These are phyloP conservation scores for Chlamydomonas sp. DNA, from an alignment of 139 green algal genomes.

Conservation along the genomic window DNA sequence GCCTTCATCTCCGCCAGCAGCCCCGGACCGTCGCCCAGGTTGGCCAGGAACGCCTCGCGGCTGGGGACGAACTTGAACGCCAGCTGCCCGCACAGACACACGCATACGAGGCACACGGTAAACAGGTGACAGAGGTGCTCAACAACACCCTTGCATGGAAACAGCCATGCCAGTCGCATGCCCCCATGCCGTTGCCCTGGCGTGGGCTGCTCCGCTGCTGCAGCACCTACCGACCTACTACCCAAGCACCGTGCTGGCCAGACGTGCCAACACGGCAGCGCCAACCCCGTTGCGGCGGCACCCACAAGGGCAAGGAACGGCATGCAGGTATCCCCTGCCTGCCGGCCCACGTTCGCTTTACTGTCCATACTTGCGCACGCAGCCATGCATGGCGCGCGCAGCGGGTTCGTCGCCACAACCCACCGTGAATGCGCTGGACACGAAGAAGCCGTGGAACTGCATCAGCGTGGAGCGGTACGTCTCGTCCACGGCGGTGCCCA, in stretches of 20 bases:
- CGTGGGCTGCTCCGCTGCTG: too few species aligned
- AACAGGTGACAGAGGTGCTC: not conserved
- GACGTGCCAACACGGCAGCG: too few species aligned
- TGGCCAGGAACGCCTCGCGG: constrained; percentile 58
- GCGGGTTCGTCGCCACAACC: not conserved
- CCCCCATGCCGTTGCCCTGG: too few species aligned
- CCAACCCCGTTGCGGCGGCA: too few species aligned
- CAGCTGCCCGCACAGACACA: constrained; percentile 35
- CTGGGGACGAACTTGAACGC: constrained; percentile 65
- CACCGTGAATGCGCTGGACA: constrained; percentile 73
- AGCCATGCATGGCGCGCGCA: not conserved
- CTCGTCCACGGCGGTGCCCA: constrained; percentile 61
- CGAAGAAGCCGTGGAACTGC: constrained; percentile 82
- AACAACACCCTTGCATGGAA: not conserved
- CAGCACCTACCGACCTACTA: too few species aligned
- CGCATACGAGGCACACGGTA: not conserved
- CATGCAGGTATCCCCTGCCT: too few species aligned
- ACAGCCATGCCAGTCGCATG: too few species aligned
- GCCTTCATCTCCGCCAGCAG: constrained; percentile 52
- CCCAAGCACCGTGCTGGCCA: too few species aligned
- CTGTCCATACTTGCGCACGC: not conserved
- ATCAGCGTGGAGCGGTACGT: constrained; percentile 75
- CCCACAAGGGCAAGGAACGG: too few species aligned
- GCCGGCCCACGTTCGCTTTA: not conserved
- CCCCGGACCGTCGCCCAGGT: constrained; percentile 41